phyloP scores from a whole-genome alignment of 176 grass and related monocot genomes.

The Microstegium vimineum region DNA sequence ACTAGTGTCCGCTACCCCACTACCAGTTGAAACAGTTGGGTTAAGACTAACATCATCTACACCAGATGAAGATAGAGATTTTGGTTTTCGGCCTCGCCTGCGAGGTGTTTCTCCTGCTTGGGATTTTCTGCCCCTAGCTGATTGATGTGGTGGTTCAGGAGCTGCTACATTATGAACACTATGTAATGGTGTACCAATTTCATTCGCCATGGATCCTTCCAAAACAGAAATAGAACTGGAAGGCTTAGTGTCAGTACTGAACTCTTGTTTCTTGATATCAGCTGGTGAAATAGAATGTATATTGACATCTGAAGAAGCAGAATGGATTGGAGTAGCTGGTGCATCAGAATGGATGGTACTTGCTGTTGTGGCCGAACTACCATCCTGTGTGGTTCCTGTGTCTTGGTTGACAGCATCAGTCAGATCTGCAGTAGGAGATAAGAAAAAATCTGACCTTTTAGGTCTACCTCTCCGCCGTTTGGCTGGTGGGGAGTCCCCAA shows the following conservation, averaged over 20 bases:
- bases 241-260: conserved; percentile 25
- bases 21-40: conserved; percentile 30
- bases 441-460: conserved; percentile 52
- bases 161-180: conserved; percentile 18
- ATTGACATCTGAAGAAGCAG: conserved; percentile 34
- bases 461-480: conserved; percentile 91
- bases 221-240: background rate
- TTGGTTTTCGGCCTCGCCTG: conserved; percentile 63
- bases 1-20: conserved; percentile 29
- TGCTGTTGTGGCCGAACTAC: conserved; percentile 14
- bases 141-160: conserved; percentile 27
- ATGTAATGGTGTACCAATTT: conserved; percentile 11
- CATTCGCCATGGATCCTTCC: conserved; percentile 29
- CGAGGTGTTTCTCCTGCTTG: conserved; percentile 58
- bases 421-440: conserved; percentile 28
- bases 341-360: conserved; percentile 23
- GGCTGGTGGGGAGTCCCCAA: conserved; percentile 58
- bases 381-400: conserved; percentile 21
- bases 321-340: conserved; percentile 32
- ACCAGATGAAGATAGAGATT: conserved; percentile 38
- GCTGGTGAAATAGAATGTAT: conserved; percentile 20
- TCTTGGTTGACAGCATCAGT: conserved; percentile 41
- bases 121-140: conserved; percentile 50
- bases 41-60: conserved; percentile 25
- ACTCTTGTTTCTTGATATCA: conserved; percentile 29